A percentile compares a stretch with the other conserved stretches of the same genome.
These are phyloP conservation scores for Arctium lappa DNA, from an alignment of 129 eudicot genomes.

Conservation along the genomic window DNA sequence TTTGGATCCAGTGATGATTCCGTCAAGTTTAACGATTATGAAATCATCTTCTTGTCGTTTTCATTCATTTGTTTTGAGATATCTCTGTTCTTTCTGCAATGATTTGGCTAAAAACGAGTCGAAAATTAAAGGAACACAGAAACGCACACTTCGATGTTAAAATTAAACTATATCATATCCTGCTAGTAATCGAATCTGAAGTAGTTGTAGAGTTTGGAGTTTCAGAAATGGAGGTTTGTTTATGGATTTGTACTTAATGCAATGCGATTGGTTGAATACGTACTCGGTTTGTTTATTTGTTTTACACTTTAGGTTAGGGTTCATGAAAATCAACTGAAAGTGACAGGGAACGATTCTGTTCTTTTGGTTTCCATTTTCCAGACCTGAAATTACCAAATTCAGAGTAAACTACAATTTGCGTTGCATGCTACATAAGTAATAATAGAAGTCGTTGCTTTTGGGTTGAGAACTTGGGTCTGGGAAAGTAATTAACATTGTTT, in stretches of 20 bases:
- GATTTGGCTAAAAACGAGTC: neutral
- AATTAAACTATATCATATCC: neutral
- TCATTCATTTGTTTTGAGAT: neutral
- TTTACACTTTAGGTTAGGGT: neutral
- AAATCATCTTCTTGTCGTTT: neutral
- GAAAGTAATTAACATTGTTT: neutral
- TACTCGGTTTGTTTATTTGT: neutral
- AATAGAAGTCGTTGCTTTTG: neutral
- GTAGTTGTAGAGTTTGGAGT: neutral
- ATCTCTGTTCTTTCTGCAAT: neutral
- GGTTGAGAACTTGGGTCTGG: neutral
- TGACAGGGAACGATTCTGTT: neutral
- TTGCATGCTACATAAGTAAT: neutral
- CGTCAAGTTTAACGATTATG: neutral
- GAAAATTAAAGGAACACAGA: neutral
- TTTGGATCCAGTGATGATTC: neutral
- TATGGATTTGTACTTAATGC: neutral
- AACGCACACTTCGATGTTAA: neutral
- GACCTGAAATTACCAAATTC: neutral
- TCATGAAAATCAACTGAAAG: constrained; percentile 7
- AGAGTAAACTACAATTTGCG: neutral
- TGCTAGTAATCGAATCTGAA: constrained; percentile 12
- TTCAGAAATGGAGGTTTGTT: neutral
- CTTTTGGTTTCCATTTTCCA: neutral
- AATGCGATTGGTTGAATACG: neutral